phyloP scores from a whole-genome alignment of 2,329 filamentous ascomycete genomes.

The Epichloe aotearoae region DNA sequence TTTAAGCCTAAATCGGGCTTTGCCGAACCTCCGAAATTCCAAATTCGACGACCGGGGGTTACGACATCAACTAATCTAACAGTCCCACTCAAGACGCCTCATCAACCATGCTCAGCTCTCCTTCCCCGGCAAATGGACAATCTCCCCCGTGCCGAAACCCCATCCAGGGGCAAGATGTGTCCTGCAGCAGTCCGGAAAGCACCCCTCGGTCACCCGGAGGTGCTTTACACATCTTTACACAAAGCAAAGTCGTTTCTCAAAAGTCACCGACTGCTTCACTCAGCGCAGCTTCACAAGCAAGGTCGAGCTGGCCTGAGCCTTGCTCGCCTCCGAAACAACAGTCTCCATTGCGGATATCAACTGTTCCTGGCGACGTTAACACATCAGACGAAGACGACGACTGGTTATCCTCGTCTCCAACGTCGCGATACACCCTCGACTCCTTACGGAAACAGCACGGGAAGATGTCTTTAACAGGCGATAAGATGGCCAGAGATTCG shows the following conservation, averaged over 20 bases:
- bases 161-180: constrained; percentile 6
- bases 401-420: neutral
- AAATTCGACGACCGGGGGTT: constrained; percentile 1
- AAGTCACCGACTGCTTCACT: neutral
- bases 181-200: neutral
- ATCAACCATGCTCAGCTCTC: constrained; percentile 14
- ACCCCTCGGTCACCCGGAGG: neutral
- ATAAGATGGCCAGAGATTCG: constrained; percentile 11
- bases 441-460: constrained; percentile 6
- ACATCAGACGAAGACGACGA: constrained; percentile 1
- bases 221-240: neutral
- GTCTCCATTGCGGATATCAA: neutral
- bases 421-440: constrained; percentile 13
- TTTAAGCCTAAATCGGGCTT: neutral
- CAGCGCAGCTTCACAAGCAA: neutral
- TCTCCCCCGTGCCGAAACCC: neutral
- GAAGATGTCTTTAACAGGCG: constrained; percentile 19
- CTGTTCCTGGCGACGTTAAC: neutral
- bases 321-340: neutral
- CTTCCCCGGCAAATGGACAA: constrained; percentile 1
- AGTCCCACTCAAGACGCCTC: constrained; percentile 8
- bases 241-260: neutral
- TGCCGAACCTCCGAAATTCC: neutral
- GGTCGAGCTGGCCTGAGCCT: neutral
- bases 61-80: constrained; percentile 5